These are phyloP conservation scores for Adansonia madagascariensis DNA, from an alignment of 441 rosid species.

Conservation along the genomic window DNA sequence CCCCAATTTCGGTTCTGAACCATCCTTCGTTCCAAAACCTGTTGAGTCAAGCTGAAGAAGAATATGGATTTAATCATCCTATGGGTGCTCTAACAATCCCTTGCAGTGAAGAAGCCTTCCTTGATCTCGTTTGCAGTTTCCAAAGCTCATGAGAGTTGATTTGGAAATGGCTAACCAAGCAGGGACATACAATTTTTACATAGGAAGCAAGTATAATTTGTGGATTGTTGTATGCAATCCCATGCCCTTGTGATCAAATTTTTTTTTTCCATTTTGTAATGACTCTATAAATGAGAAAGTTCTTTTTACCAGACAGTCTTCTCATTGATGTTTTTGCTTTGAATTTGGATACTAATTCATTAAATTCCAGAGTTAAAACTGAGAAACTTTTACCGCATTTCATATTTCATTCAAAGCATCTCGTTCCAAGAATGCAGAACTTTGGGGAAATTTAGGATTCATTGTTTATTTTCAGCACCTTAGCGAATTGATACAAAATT, in stretches of 20 bases:
- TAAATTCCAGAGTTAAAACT: no score
- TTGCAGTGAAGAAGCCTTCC: constrained; percentile 26
- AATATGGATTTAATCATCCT: constrained; percentile 41
- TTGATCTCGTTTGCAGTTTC: constrained; percentile 12
- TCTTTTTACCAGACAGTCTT: background rate
- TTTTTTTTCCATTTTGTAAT: background rate
- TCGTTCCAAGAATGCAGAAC: no score
- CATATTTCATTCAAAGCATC: no score
- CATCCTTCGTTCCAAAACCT: constrained; percentile 26
- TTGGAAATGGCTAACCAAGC: background rate
- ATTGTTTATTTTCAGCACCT: no score
- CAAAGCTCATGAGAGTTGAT: background rate
- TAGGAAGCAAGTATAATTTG: background rate
- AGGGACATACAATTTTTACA: background rate
- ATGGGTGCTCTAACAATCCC: constrained; percentile 39
- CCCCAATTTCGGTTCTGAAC: background rate
- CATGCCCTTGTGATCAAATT: background rate
- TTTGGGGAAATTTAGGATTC: no score
- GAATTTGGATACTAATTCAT: no score
- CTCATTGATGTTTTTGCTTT: background rate
- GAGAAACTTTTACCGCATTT: no score
- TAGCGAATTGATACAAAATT: no score
- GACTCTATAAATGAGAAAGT: background rate
- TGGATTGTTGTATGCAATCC: background rate
- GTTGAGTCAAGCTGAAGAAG: constrained; percentile 34